These are phyloP conservation scores for Nicotiana benthamiana DNA, from an alignment of 257 asterid genomes.

Conservation along the genomic window DNA sequence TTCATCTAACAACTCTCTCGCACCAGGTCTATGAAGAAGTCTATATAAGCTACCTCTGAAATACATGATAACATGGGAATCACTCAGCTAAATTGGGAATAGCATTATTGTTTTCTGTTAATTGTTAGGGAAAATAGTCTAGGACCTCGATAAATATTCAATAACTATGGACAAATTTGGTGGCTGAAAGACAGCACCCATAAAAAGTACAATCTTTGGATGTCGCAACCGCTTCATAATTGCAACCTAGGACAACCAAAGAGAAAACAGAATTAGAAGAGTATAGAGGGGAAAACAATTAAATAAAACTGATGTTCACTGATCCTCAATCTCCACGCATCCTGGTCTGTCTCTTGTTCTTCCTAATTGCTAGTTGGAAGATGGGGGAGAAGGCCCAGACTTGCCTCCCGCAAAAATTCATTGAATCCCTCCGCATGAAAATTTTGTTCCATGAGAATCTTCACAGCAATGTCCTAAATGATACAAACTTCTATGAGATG, in stretches of 20 bases:
- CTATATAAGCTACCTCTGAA: slow-evolving; percentile 85
- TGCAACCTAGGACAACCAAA: slow-evolving; percentile 57
- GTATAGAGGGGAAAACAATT: background rate
- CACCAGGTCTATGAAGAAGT: slow-evolving; percentile 81
- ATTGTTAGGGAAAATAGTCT: background rate
- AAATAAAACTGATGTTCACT: background rate
- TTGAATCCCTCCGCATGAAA: slow-evolving; percentile 59
- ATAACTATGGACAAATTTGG: slow-evolving; percentile 92
- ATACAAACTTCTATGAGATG: slow-evolving; percentile 2
- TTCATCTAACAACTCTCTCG: slow-evolving; percentile 75
- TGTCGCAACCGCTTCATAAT: slow-evolving; percentile 91
- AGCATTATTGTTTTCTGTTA: background rate
- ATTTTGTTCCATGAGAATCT: slow-evolving; percentile 96
- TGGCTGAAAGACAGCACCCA: slow-evolving; percentile 94
- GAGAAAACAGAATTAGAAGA: slow-evolving; percentile 18
- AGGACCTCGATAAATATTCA: slow-evolving; percentile 80
- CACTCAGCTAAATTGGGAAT: background rate
- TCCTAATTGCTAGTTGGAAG: background rate
- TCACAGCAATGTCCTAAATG: slow-evolving; percentile 94
- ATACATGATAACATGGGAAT: background rate
- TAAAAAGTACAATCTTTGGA: slow-evolving; percentile 94
- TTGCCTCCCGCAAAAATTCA: slow-evolving; percentile 84
- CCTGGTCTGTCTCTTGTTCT: background rate
- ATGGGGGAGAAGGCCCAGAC: slow-evolving; percentile 10
- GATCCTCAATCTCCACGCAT: background rate